Base-by-base conservation (phyloP, 139 green algal genomes). In the Chlamydomonas urium region DNA sequence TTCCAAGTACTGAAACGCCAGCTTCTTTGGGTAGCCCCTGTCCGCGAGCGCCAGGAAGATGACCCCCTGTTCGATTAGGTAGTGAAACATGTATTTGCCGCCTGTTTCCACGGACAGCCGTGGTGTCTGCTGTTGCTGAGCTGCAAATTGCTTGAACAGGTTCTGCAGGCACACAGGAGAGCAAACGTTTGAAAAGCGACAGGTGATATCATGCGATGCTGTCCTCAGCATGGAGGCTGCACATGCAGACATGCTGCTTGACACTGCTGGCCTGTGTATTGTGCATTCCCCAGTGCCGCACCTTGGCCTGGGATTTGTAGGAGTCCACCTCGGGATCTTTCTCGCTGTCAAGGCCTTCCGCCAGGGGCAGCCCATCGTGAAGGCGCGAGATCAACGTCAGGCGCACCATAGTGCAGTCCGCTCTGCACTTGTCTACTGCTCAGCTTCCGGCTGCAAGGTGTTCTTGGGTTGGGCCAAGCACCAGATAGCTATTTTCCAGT, bases 1-100 rank as follows among this genome's bases (percentile, higher is more conserved):
- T 69, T 99, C 94, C 35, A 99, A 73, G 76, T 99, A 99, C 84
- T 98, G 66, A 63, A 95, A 98, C 2, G 96, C 96, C 23, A 99
- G 86, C 80, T 97, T 98, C 77, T 97, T 97, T 23, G 94, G 94
- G 69, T 97, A 85, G 21, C 75, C 82, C 66, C 88, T 89, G 47
- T 98, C 95, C 21, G 88, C 89, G 2, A 98, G 78, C 5, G 92
- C 97, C 1, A 99, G 80, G 80, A 95, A 99, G 66, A 82, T 91
- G 0, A 97, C 93, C 24, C 85, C 89, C 62, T 63, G 69, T 3
- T 97, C 85, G 28, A 98, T 91, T 5, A 98, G 62, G 77, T 96
- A 97, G 78, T 97, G 91, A 65, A 96, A 96, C 0, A 81, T 83
- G 72, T 87, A 91, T 26, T 77, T 77, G 1, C 89, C 91, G 24